Percentiles rank a stretch among this genome's conserved stretches.
These are phyloP conservation scores for Ashbya aceris DNA, from an alignment of 1,139 yeast species.

Conservation along the genomic window DNA sequence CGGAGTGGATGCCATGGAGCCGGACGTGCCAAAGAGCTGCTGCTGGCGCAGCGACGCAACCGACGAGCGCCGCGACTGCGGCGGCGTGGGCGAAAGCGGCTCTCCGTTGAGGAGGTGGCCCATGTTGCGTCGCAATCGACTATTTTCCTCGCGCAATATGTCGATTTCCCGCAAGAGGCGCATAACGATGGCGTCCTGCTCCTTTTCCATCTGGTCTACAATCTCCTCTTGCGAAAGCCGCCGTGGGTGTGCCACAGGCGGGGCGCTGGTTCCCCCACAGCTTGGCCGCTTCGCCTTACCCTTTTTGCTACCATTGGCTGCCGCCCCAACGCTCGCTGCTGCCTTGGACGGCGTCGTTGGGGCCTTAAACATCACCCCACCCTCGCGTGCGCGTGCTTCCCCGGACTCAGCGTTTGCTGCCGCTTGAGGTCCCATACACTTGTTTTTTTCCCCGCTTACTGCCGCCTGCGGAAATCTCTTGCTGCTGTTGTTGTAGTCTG, in stretches of 20 bases:
- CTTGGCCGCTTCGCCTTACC: background rate
- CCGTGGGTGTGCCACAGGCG: constrained; percentile 5
- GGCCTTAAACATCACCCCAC: background rate
- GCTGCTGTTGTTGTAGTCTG: background rate
- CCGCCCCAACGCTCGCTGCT: background rate
- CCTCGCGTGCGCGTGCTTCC: no score
- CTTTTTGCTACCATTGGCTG: background rate
- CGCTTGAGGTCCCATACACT: no score
- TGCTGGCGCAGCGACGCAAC: constrained; percentile 6
- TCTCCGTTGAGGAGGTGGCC: constrained; percentile 8
- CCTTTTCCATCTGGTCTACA: constrained; percentile 57
- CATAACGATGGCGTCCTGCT: constrained; percentile 58
- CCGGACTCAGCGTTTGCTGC: no score
- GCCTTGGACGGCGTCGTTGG: constrained; percentile 3
- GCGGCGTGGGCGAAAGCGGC: constrained; percentile 5
- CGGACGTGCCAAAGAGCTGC: constrained; percentile 6
- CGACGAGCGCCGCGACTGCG: constrained; percentile 7
- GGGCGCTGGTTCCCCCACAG: background rate
- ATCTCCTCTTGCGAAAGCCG: constrained; percentile 36
- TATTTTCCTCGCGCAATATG: constrained; percentile 43
- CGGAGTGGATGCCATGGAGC: constrained; percentile 6
- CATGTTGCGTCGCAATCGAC: constrained; percentile 15
- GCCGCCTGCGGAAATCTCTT: background rate
- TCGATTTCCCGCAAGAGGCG: constrained; percentile 50
- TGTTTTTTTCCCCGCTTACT: no score